These are phyloP conservation scores for Claviceps arundinis DNA, from an alignment of 2,329 filamentous ascomycete species.

Conservation along the genomic window DNA sequence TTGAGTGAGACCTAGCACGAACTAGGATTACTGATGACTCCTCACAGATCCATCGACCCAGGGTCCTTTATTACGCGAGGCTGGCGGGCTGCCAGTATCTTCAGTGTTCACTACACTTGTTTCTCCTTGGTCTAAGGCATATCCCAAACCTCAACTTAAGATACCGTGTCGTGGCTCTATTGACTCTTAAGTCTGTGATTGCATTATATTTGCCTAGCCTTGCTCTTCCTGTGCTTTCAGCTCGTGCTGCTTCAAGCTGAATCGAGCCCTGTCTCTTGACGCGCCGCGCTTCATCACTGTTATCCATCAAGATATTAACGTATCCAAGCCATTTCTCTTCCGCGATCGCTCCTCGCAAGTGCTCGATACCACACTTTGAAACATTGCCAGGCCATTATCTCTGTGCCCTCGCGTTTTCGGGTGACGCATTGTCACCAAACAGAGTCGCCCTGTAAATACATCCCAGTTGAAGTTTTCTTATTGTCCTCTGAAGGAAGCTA, in stretches of 20 bases:
- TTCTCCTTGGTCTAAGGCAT: not conserved
- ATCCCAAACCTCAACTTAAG: not conserved
- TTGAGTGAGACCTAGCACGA: constrained; percentile 1
- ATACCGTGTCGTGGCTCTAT: not conserved
- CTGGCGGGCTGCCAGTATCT: not conserved
- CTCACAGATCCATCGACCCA: not conserved
- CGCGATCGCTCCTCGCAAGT: not conserved
- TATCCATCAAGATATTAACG: not conserved
- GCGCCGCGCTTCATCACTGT: not conserved
- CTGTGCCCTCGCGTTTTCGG: not conserved
- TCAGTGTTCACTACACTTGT: not conserved
- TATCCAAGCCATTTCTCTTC: not conserved
- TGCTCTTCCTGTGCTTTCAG: not conserved
- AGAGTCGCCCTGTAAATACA: constrained; percentile 2
- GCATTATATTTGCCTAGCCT: not conserved
- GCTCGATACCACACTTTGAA: not conserved
- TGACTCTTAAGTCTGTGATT: not conserved
- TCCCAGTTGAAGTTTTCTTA: not conserved
- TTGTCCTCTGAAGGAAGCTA: not conserved
- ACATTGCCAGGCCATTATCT: not conserved
- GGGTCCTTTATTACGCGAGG: not conserved
- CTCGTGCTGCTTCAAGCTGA: not conserved
- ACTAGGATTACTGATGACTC: constrained; percentile 6
- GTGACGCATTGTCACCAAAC: not conserved
- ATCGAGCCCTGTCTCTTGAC: not conserved